Base-by-base conservation (phyloP, 306 rosid genomes). In the Acacia confusa region DNA sequence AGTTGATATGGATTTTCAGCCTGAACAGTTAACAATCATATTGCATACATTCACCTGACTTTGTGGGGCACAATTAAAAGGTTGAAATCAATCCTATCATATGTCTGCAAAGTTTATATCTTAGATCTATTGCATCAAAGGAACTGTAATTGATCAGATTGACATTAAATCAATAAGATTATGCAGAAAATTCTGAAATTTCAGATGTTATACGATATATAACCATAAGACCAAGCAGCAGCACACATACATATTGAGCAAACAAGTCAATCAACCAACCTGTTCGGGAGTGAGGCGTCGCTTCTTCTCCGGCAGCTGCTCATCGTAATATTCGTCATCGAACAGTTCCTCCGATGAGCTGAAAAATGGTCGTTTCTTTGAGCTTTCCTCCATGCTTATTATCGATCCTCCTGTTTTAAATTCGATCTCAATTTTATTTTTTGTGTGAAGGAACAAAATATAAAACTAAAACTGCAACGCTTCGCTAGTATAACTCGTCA, bases 251-350 rank as follows among this genome's bases (percentile, higher is more conserved):
- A 80, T 66, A 73, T 74, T 68, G 67, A 74, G 74, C 73, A 10
- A 72, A 52, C 40, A 71, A 71, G 67, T n/a, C 32, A 69, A n/a
- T 17, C 38, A 43, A 52, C 64, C 58, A 64, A 96, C 99, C 98
- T 96, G 98, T 79, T 92, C 98, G 28, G 94, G 72, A 81, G 94
- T 89, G 86, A 96, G 97, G 82, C 99, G 97, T 85, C 97, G 98
- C 82, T 96, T 96, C 92, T 96, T 96, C 88, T 96, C 99, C 80
- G 97, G 98, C 73, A 82, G 66, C 90, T 93, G 99, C 70, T 92
- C 97, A 76, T 93, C 98, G 85, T 88, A 93, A 72, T 92, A 93
- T 79, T 96, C 99, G 63, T 96, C 98, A 19, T 93, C 98, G 81
- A 73, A 92, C 77, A 93, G 81, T 30, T 96, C 98, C n/a, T 92